Base-by-base conservation (phyloP, 1,284 basidiomycete genomes). In the Austropuccinia psidii region DNA sequence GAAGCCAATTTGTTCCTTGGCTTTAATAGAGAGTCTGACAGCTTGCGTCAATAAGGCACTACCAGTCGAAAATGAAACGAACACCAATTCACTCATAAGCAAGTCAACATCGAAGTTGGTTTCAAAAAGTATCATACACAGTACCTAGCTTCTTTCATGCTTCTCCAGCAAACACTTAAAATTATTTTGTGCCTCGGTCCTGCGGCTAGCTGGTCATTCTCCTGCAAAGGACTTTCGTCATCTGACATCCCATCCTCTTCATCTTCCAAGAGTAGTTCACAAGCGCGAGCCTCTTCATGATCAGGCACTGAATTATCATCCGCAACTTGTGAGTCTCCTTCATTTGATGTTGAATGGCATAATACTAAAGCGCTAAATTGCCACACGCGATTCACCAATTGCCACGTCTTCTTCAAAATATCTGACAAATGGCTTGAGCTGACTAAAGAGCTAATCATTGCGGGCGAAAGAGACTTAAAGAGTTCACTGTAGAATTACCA, bases 111-210 rank as follows among this genome's bases (percentile, higher is more conserved):
- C 1, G 43, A n/a, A 45, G 31, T 11, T 29, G 35, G 43, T 13
- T 8, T 47, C 9, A 64, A 19, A 7, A n/a, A 37, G 1, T 37
- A 41, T 37, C 21, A 43, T 35, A n/a, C 24, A 6, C 41, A 41
- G 29, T 45, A 73, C 70, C 70, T 73, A n/a, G 50, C 60, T 45
- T 73, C 70, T 45, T 73, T 73, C 70, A 73, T 73, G 41, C 49
- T 55, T 57, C 70, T 45, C 70, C 70, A 73, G 49, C 60, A 64
- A 33, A 43, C 58, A 57, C 70, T 73, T 21, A 73, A 49, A 29
- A 73, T 61, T 19, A 50, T n/a, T 45, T 62, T 62, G 17, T 64
- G 58, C 33, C n/a, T 52, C 31, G 47, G 47, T 33, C 60, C 49
- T 5, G 60, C 31, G 24, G 17, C 24, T 21, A 27, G n/a, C n/a